phyloP scores from a whole-genome alignment of 495 filamentous ascomycete species.

The Trichoderma virens region DNA sequence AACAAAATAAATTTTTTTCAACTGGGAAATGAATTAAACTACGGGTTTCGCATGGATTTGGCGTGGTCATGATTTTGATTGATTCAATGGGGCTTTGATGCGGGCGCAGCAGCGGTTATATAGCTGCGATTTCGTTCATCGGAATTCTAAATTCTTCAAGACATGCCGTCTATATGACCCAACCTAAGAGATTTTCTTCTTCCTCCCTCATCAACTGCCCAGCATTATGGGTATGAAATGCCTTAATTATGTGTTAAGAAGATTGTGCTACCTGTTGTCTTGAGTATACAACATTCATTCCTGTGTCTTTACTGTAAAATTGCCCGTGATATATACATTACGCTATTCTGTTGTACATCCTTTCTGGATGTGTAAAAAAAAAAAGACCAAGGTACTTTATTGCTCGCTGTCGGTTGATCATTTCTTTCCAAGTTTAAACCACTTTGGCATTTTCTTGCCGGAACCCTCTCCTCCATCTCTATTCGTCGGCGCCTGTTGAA shows the following conservation, averaged over 20 bases:
- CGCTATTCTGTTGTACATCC: neutral
- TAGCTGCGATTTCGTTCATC: constrained; percentile 22
- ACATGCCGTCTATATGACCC: constrained; percentile 1
- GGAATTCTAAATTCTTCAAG: constrained; percentile 8
- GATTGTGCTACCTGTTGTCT: neutral
- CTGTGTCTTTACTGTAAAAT: neutral
- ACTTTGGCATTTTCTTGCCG: constrained; percentile 55
- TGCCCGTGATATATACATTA: neutral
- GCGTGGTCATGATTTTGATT: constrained; percentile 4
- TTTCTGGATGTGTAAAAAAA: neutral
- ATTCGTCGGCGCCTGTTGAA: constrained; percentile 34
- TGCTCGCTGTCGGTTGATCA: constrained; percentile 14
- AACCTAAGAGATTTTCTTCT: constrained; percentile 7
- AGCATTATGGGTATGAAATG: neutral
- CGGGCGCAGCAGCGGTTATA: constrained; percentile 8
- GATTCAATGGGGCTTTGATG: constrained; percentile 4
- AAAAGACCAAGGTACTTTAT: neutral
- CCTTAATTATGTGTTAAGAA: neutral
- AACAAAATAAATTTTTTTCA: constrained; percentile 9
- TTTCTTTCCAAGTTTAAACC: constrained; percentile 58
- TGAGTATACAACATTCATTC: neutral
- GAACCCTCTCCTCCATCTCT: constrained; percentile 37
- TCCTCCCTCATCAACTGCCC: neutral
- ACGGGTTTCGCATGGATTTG: constrained; percentile 2
- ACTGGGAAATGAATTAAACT: neutral